Percentiles rank a stretch among this genome's conserved stretches.
These are phyloP conservation scores for Cephalotrichum gorgonifer DNA, from an alignment of 2,329 filamentous ascomycete species.

Conservation along the genomic window DNA sequence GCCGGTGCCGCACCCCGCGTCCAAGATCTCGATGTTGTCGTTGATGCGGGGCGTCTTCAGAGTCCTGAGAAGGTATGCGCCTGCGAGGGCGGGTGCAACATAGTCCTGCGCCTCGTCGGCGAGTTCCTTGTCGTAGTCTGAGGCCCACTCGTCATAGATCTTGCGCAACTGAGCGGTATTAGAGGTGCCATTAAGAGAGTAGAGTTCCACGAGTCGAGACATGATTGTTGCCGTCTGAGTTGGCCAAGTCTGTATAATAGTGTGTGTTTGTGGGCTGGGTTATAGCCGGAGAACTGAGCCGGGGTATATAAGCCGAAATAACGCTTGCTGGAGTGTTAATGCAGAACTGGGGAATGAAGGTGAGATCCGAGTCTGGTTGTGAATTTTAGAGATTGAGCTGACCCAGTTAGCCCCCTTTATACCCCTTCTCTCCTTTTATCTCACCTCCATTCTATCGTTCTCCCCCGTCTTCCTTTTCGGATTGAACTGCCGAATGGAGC, in stretches of 20 bases:
- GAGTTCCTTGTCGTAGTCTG: conserved; percentile 22
- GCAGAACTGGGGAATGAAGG: not conserved
- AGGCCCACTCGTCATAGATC: conserved; percentile 25
- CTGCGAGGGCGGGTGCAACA: conserved; percentile 26
- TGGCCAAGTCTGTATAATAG: no score
- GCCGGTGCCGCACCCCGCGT: conserved; percentile 47
- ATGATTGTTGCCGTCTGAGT: no score
- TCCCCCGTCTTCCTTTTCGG: not conserved
- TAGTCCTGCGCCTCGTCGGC: conserved; percentile 26
- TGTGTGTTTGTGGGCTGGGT: no score
- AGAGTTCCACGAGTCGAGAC: conserved; percentile 18
- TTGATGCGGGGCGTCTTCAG: conserved; percentile 15
- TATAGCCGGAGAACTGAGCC: no score
- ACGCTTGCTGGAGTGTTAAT: no score
- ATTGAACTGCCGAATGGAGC: not conserved
- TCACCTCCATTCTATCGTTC: not conserved
- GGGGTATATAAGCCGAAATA: no score
- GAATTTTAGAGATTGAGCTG: not conserved
- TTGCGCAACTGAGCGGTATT: conserved; percentile 14
- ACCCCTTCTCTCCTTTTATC: not conserved
- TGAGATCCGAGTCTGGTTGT: no score
- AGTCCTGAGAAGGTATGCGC: conserved; percentile 21
- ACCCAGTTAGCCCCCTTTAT: not conserved
- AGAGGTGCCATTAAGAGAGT: conserved; percentile 11
- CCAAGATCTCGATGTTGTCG: conserved; percentile 27